phyloP scores from a whole-genome alignment of 305 asterid genomes.

The Solanum hybrid region DNA sequence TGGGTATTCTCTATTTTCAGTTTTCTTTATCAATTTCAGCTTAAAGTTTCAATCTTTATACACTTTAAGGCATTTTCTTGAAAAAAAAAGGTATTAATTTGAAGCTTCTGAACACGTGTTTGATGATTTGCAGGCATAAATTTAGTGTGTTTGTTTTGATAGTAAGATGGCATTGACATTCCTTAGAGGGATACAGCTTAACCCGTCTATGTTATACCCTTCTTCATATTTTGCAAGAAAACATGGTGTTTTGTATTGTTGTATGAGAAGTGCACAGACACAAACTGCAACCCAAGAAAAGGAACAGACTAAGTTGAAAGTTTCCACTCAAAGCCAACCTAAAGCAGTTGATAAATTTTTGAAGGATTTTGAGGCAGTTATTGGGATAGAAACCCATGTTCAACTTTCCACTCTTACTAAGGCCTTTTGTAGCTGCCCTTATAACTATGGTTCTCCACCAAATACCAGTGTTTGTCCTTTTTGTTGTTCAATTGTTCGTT shows the following conservation, averaged over 20 bases:
- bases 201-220: conserved; percentile 40
- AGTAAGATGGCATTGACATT: conserved; percentile 70
- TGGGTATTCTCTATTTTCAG: background rate
- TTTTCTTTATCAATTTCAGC: background rate
- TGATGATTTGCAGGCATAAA: background rate
- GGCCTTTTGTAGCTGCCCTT: conserved; percentile 94
- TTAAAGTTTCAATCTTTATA: background rate
- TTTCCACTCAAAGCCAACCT: conserved; percentile 27
- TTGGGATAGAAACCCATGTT: conserved; percentile 94
- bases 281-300: conserved; percentile 54
- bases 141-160: conserved; percentile 7
- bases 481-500: background rate
- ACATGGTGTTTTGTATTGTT: conserved; percentile 30
- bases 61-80: background rate
- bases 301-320: conserved; percentile 38
- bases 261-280: conserved; percentile 36
- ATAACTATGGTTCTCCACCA: conserved; percentile 78
- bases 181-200: conserved; percentile 60
- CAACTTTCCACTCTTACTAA: conserved; percentile 88
- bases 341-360: conserved; percentile 37
- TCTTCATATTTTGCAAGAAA: conserved; percentile 45
- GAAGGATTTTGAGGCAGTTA: conserved; percentile 75
- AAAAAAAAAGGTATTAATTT: background rate
- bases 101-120: conserved; percentile 2
- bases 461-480: conserved; percentile 83